Base-by-base conservation (phyloP, 2,329 filamentous ascomycete species). In the Cladorrhinum sp. region DNA sequence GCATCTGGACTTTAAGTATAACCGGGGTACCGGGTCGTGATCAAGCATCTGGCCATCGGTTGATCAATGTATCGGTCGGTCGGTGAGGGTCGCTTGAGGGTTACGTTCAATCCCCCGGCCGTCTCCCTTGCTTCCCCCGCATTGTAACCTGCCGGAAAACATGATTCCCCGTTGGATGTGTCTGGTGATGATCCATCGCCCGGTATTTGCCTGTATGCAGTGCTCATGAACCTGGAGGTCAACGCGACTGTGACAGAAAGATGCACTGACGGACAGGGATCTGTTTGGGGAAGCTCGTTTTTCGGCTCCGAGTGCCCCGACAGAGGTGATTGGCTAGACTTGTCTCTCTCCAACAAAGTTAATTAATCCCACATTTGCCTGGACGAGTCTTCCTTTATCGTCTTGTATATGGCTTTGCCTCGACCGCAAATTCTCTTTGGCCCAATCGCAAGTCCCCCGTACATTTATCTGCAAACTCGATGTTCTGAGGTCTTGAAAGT, bases 141-240 rank as follows among this genome's bases (percentile, higher is more conserved):
- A 36, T 53, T n/a, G 50, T 53, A 12, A 22, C 32, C 32, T 36
- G 32, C 16, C 32, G 32, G 32, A 13, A 36, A n/a, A 13, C 2
- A 25, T 18, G 4, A 3, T 52, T 16, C 7, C 22, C 23, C 23
- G 50, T 29, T 16, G 29, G 18, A 2, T 52, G 20, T 41, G 24
- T 45, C 13, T 32, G 55, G 32, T 41, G 2, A 23, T 51, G 38
- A n/a, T 38, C 24, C 29, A 51, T 57, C 36, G 53, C 24, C 50
- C 20, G 57, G 61, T 64, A 66, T 63, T 64, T 45, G 64, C 60
- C 54, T 58, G 57, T 59, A 65, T 61, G 62, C 63, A 29, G 57
- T 58, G 53, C 55, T 49, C 55, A 54, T 53, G 54, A 20, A 58
- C 48, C 50, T 23, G 32, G 38, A 45, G 8, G 41, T 45, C 57